Evolutionary conservation across 495 filamentous ascomycete genomes (phyloP), one percentile per base, ranked within the genome.

Genomic region (Aspergillus ellipticus): DNA sequence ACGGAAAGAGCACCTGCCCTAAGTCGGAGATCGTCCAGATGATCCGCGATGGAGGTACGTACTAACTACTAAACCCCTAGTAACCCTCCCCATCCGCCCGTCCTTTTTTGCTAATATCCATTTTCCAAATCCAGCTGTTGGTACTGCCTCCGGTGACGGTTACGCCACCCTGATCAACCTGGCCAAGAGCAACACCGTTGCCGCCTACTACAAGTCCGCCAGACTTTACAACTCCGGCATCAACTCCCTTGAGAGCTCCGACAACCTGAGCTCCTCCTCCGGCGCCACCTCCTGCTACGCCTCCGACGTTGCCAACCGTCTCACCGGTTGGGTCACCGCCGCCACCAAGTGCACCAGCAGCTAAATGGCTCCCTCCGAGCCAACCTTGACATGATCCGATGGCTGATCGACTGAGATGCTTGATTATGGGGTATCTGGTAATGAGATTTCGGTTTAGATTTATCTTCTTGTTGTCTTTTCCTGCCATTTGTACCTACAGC

Each of bases 141-240:
- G 45, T n/a, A 48, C 45, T 11, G 45, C 45, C 22, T 13, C 21
- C 45, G 79, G 74, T 11, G 73, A 72, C 41, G 80, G 80, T 42
- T 68, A 83, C 17, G 55, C 64, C 41, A 55, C 73, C 47, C 67
- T 65, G 59, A 49, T 79, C 19, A 60, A 58, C 11, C 19, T 66
- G 46, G 61, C 66, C 15, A 69, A 66, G 9, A 55, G 42, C 15
- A 58, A 41, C 16, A 71, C 70, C 43, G 73, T 58, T 4, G 53
- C 67, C 11, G 63, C 64, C 20, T 81, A 71, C 66, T 84, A 84
- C 68, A 66, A 66, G 49, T 78, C 74, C 4, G 78, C 80, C 5
- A 71, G 80, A 42, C 71, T 75, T 48, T 85, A 84, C 68, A 85
- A 85, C 73, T 82, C 81, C 26, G 82, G 82, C 54, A 15, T 21